Evolutionary conservation across 495 filamentous ascomycete genomes (phyloP), one percentile per base, ranked within the genome.

Genomic region (Daldinia loculata): DNA sequence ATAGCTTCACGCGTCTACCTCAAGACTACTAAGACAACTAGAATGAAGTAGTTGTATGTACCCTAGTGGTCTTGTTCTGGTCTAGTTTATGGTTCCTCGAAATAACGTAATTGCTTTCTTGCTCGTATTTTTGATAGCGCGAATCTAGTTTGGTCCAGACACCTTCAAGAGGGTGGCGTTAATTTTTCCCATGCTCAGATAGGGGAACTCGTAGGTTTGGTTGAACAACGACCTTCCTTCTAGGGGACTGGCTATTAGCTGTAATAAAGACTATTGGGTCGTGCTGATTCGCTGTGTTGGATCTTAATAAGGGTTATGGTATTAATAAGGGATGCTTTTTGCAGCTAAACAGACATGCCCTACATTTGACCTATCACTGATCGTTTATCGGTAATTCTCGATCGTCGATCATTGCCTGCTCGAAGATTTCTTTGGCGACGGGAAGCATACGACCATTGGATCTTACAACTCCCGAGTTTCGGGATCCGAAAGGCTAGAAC

Each of bases 401-500:
- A 30, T 56, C 29, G 53, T 53, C 27, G 48, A 50, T 70, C 61
- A 38, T 56, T 55, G 4, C 19, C 29, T 45, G 24, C 34, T 51
- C 22, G 38, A 55, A 26, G 3, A 30, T 26, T 29, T 3, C 4
- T 56, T 70, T 11, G 17, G 30, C 5, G n/a, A 34, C 41, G 45
- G 63, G 63, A 53, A 57, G 7, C 30, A 60, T 63, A 50, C 36
- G 63, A 32, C 48, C 45, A 24, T 64, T 55, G 30, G 63, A 19
- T 4, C 41, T 17, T 26, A 22, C 24, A 65, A 61, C n/a, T n/a
- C 36, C 38, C n/a, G 17, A 15, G 26, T 36, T 38, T 34, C 26
- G 26, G 14, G 32, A 32, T 30, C 14, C 5, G 17, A 15, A 29
- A n/a, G 19, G 6, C 39, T 53, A 53, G 50, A 53, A 38, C 24